Conservation (phyloP, 257 asterid species). For the Salvia miltiorrhiza region DNA sequence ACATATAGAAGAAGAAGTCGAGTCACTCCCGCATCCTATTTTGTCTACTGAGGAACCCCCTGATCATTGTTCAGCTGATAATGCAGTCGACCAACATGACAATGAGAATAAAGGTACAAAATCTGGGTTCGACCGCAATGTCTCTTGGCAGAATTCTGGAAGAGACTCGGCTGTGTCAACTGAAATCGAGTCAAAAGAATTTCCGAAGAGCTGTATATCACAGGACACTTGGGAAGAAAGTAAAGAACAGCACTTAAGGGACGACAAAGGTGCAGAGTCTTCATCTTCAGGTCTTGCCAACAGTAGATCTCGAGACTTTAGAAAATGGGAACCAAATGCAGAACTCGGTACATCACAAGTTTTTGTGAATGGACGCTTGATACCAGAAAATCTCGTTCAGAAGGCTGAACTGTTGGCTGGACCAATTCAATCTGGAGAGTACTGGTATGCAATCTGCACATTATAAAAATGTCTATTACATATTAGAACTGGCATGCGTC, state of each 20-base stretch:
- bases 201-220: conserved; percentile 44
- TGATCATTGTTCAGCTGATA: conserved; percentile 32
- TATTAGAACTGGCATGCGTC: conserved; percentile 9
- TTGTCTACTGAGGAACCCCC: conserved; percentile 30
- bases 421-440: conserved; percentile 83
- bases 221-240: conserved; percentile 49
- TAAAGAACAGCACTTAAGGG: conserved; percentile 43
- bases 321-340: conserved; percentile 35
- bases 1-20: conserved; percentile 28
- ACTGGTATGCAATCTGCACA: conserved; percentile 62
- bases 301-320: conserved; percentile 51
- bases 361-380: conserved; percentile 62
- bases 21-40: conserved; percentile 25
- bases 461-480: conserved; percentile 3
- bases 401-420: conserved; percentile 89
- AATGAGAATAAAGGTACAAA: conserved; percentile 38
- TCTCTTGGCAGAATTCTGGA: conserved; percentile 48
- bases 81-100: conserved; percentile 27
- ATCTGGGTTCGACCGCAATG: conserved; percentile 37
- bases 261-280: conserved; percentile 56
- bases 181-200: conserved; percentile 62
- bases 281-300: conserved; percentile 50
- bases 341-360: conserved; percentile 50
- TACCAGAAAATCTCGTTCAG: conserved; percentile 63
- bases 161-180: conserved; percentile 55